phyloP scores from a whole-genome alignment of 2,329 filamentous ascomycete species.

The Trichoderma sp. region DNA sequence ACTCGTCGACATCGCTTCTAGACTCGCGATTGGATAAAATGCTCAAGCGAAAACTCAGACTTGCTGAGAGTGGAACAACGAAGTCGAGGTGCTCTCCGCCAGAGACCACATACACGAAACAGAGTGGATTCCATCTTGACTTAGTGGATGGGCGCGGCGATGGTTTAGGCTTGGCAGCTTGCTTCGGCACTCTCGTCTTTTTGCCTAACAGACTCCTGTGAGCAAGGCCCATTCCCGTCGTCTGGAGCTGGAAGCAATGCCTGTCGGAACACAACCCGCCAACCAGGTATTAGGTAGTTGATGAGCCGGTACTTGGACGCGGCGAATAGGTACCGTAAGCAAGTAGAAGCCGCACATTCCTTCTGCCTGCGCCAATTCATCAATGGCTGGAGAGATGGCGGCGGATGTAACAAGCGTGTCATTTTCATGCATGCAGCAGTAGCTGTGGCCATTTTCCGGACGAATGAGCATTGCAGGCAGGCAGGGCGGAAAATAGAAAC shows the following conservation, averaged over 20 bases:
- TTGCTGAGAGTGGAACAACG: neutral
- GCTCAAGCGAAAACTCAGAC: neutral
- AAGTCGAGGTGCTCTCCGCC: slow-evolving; percentile 4
- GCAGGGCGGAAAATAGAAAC: neutral
- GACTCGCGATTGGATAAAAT: neutral
- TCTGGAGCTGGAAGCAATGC: neutral
- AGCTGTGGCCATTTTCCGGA: neutral
- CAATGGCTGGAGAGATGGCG: neutral
- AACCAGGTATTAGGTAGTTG: neutral
- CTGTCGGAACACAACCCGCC: neutral
- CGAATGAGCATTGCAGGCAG: neutral
- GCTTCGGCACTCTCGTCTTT: neutral
- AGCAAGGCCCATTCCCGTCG: neutral
- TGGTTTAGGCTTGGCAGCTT: slow-evolving; percentile 2
- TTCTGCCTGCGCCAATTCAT: neutral
- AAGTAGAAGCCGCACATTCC: neutral
- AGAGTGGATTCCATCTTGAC: slow-evolving; percentile 14
- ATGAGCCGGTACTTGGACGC: neutral
- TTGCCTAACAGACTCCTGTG: neutral
- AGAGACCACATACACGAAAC: slow-evolving; percentile 18
- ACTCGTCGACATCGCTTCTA: neutral
- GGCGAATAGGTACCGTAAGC: neutral
- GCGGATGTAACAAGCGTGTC: neutral
- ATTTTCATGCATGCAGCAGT: neutral
- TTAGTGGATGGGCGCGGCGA: slow-evolving; percentile 7